phyloP scores from a whole-genome alignment of 2,329 filamentous ascomycete species.

The Amesomyces nigricolor region DNA sequence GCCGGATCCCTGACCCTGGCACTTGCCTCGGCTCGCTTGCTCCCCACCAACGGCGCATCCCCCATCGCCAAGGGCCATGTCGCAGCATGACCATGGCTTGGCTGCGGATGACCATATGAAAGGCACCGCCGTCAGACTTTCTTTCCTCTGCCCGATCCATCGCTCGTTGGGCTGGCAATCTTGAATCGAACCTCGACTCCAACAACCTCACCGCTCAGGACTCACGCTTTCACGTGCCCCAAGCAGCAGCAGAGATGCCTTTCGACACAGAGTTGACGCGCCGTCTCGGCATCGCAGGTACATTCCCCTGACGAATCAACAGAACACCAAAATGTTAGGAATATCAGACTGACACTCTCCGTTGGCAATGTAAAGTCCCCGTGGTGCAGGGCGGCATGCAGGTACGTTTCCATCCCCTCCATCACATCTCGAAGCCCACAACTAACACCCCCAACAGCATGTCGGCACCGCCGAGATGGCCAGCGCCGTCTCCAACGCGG shows the following conservation, averaged over 20 bases:
- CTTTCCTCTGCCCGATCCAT: conserved; percentile 11
- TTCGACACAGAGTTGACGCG: conserved; percentile 54
- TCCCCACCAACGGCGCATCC: conserved; percentile 1
- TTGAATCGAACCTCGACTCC: not conserved
- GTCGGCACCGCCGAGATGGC: conserved; percentile 76
- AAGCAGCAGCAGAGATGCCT: conserved; percentile 40
- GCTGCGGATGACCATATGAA: conserved; percentile 10
- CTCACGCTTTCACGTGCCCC: not conserved
- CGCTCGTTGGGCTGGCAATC: conserved; percentile 5
- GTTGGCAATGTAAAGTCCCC: conserved; percentile 50
- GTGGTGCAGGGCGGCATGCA: conserved; percentile 79
- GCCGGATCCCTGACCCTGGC: not conserved
- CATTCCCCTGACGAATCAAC: not conserved
- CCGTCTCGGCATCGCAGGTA: conserved; percentile 48
- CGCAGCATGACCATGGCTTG: conserved; percentile 13
- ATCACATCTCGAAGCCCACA: not conserved
- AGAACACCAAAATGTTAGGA: not conserved
- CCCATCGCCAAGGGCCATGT: conserved; percentile 1
- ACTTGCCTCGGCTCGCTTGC: conserved; percentile 12
- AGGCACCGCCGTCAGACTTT: not conserved
- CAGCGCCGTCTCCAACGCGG: conserved; percentile 72
- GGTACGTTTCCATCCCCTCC: conserved; percentile 22
- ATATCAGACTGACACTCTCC: conserved; percentile 23
- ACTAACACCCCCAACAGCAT: conserved; percentile 47
- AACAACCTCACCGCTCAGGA: no score